Evolutionary conservation across 2,329 filamentous ascomycete species (phyloP), one percentile per base, ranked within the genome.

Genomic region (Colletotrichum sp.): DNA sequence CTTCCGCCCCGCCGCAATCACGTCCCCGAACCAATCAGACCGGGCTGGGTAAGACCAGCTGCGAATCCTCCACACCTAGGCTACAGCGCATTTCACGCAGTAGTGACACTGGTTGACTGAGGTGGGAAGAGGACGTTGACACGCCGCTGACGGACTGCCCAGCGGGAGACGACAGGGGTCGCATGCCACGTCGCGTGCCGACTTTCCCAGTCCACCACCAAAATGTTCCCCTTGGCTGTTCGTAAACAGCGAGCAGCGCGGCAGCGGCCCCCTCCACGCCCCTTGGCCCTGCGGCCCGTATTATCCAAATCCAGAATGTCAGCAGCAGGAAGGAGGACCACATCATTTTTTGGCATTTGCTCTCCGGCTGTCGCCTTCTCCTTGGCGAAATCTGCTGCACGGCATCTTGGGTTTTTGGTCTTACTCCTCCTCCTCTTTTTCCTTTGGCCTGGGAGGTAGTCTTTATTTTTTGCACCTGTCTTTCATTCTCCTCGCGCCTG

Each of bases 121-220:
- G 8, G 8, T 9, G 34, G 34, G 34, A 1, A 36, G 15, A 36
- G 34, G 34, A 16, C 34, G 34, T 36, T 7, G 24, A 10, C 58
- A 73, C 58, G 71, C 56, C 32, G 71, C 71, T 73, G 66, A 58
- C 58, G 58, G 71, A 55, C 34, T 24, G 72, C 72, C 69, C 72
- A 67, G 72, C 69, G 56, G 70, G 43, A 73, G 16, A 21, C 36
- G 18, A 48, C 73, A 73, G 70, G 73, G 73, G 34, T 72, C 56
- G 69, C 64, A 56, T 73, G 73, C 73, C 73, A 75, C 56, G 69
- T 75, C 70, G 70, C 73, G 73, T 75, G 73, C 73, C 70, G 73
- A 52, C 62, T 73, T 73, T 75, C 64, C 73, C 70, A 75, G 56
- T 58, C 56, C 56, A 65, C 58, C 48, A 38, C 43, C 71, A 52